Evolutionary conservation across 768 basidiomycete species (phyloP), one percentile per base, ranked within the genome.

Genomic region (Mycena crocata): DNA sequence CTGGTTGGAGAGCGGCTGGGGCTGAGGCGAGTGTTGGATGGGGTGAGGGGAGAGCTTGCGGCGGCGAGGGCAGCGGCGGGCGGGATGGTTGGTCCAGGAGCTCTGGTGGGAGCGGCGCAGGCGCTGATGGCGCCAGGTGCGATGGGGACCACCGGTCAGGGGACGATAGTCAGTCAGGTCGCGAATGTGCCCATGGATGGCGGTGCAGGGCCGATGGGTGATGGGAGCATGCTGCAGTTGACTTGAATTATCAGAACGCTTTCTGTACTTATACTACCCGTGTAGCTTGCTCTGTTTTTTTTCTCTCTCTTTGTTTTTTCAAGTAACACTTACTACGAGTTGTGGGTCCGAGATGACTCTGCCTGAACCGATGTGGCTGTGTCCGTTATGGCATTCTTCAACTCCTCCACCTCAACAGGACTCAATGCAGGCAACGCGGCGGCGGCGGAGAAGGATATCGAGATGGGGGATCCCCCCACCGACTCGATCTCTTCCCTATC

Each of bases 401-500:
- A 71, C 62, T 68, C 79, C 15, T 65, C 76, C 15, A 44, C 72
- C 8, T 73, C 80, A 10, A 62, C 77, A 6, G 73, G 71, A 10
- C 72, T 75, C 28, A 67, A 76, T 19, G 70, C 74, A 28, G 77
- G 73, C 76, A 63, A 85, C 12, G 77, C 86, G 23, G 72, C 84
- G 7, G 30, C 83, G 0, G 80, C 82, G 5, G 91, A 93, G 51
- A 93, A 92, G 78, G 94, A 96, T 76, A 82, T 94, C 61, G 94
- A 95, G 71, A 87, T 97, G 51, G 76, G 84, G 8, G 91, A 95
- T 63, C 91, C 93, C 0, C 95, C 95, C 5, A 76, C 87, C 12
- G 97, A 98, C 76, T 94, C 94, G 15, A 93, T 97, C 66, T 96
- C 95, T 2, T 87, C 89, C 3, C 78, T 98, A 55, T 80, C 92